Base-by-base conservation (phyloP, 768 basidiomycete species). In the Tulasnella sp. region DNA sequence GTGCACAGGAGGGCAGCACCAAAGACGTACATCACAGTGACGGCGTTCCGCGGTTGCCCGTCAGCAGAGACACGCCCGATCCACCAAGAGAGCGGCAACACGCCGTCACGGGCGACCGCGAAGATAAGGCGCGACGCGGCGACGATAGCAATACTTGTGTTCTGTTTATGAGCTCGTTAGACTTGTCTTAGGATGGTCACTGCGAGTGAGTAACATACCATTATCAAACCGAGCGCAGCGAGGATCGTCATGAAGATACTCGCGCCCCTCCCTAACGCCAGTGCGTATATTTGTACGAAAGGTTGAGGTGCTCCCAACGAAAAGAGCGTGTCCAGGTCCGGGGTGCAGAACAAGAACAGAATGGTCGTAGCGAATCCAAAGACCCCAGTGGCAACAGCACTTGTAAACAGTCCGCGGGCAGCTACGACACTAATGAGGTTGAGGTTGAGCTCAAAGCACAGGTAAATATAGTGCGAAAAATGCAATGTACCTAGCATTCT, bases 21-120 rank as follows among this genome's bases (percentile, higher is more conserved):
- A 61, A 92, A 90, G 59, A 85, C 65, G 65, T 79, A 86, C 66
- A 93, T 92, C 63, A 93, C 82, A 2, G 87, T 87, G 15, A 93
- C 82, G 11, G 91, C 91, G 66, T 90, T 83, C 55, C 73, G 76
- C 0, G 91, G 91, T 63, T 92, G 86, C 1, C 86, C 83, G 14
- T 75, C 69, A 0, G 68, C 61, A 48, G 85, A 81, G 39, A 93
- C 85, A 59, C 74, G 70, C 40, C 86, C 81, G 51, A 96, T 84
- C 91, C 90, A 94, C 11, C 70, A 59, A 0, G 86, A 90, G 45
- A 86, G 67, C 0, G 92, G 91, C 9, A 96, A 73, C 0, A 93
- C 87, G 27, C 91, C 91, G 63, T 96, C 92, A 52, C 92, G 83
- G n/a, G 91, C 91, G 42, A 96, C 85, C 7, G 91, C 92, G 65